Conservation (phyloP, 2,329 filamentous ascomycete genomes). For the Phialophora macrospora region DNA sequence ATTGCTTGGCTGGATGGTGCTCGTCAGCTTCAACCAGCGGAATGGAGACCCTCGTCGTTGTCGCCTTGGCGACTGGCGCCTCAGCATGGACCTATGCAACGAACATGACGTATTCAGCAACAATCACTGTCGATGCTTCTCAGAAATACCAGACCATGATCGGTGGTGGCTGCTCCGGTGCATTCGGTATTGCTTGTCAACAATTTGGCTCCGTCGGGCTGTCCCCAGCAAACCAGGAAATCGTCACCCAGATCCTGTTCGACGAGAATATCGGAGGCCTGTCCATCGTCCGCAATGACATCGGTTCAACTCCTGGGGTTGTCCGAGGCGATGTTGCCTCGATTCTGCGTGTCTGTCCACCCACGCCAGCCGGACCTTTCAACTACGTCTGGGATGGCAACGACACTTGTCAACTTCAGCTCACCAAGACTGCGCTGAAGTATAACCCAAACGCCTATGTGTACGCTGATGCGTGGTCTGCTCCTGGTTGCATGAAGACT, state of each 20-base stretch:
- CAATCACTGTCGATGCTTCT: constrained; percentile 20
- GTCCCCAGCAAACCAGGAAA: constrained; percentile 24
- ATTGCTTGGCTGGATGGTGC: constrained; percentile 13
- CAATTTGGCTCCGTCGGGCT: constrained; percentile 36
- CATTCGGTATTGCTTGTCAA: constrained; percentile 28
- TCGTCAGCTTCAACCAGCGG: constrained; percentile 11
- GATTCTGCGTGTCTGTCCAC: constrained; percentile 54
- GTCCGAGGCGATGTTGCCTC: constrained; percentile 37
- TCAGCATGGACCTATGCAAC: constrained; percentile 25
- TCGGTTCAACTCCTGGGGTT: constrained; percentile 49
- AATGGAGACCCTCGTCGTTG: constrained; percentile 23
- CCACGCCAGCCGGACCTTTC: constrained; percentile 49
- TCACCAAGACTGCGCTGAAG: constrained; percentile 55
- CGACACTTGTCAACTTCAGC: constrained; percentile 58
- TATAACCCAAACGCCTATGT: constrained; percentile 48
- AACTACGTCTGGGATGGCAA: constrained; percentile 55
- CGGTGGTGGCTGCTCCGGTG: constrained; percentile 25
- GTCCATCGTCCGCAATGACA: constrained; percentile 58
- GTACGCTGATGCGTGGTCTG: constrained; percentile 58
- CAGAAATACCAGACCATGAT: constrained; percentile 29
- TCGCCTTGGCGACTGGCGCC: constrained; percentile 14
- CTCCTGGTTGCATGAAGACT: constrained; percentile 59
- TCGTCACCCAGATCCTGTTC: constrained; percentile 23
- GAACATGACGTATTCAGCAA: constrained; percentile 20
- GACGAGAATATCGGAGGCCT: constrained; percentile 46